Base-by-base conservation (phyloP, 1,284 basidiomycete genomes). In the Ceratobasidium sp. region DNA sequence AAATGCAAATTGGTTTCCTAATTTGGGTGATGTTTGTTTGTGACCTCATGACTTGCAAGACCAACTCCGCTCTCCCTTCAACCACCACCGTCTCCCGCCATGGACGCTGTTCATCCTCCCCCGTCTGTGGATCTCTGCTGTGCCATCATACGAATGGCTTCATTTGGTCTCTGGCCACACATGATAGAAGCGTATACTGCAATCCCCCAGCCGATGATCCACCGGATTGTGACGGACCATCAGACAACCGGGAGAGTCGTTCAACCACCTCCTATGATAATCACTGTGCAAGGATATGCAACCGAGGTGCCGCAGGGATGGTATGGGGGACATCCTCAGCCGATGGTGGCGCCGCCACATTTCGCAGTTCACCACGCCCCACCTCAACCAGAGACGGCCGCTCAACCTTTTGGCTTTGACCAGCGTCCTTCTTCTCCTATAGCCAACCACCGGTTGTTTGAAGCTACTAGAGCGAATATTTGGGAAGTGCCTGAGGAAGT, bases 281-380 rank as follows among this genome's bases (percentile, higher is more conserved):
- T 63, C 9, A 20, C n/a, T 18, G 33, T 15, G 18, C 60, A 9
- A 9, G 39, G 3, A 20, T 63, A 63, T 42, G 28, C 28, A 20
- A 49, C 33, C 49, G n/a, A 42, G n/a, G 64, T n/a, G 7, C 64
- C 64, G 46, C 44, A 67, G n/a, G 26, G 10, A 12, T 49, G 28
- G 44, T 51, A 49, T 67, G 42, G 64, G 18, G 49, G 42, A 13
- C 23, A 46, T 67, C 64, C 20, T 12, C 64, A 23, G 44, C 39
- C 44, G n/a, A 51, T 51, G 15, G 26, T 67, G 64, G 39, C 49
- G 64, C 44, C 49, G 49, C 64, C 64, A 51, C 64, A 67, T 49
- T 49, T 49, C 46, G 46, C 46, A 18, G 7, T 9, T 33, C 33
- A 28, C 13, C 33, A 28, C 13, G 64, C 64, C 4, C 20, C 64